phyloP scores from a whole-genome alignment of 1,284 basidiomycete genomes.

The Schizopora paradoxa region DNA sequence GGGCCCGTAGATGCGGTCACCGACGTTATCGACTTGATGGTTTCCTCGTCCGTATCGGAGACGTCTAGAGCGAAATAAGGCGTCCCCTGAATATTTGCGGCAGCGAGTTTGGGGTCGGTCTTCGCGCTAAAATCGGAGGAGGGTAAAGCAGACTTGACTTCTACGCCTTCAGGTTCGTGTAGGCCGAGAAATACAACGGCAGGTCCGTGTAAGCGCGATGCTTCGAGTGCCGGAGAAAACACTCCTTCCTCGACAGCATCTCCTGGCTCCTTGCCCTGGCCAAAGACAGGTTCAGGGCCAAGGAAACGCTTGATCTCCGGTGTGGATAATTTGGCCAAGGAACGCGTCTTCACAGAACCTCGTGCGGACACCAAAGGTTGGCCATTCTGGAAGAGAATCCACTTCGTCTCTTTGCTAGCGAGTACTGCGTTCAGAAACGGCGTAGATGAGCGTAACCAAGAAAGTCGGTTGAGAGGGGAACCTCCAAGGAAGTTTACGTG shows the following conservation, averaged over 20 bases:
- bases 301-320: constrained; percentile 44
- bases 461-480: constrained; percentile 80
- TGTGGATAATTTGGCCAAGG: constrained; percentile 51
- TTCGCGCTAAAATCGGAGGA: constrained; percentile 53
- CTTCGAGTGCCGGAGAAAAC: constrained; percentile 47
- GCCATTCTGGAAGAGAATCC: constrained; percentile 70
- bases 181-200: constrained; percentile 72
- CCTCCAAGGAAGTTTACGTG: constrained; percentile 66
- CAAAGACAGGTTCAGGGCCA: constrained; percentile 52
- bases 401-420: constrained; percentile 52
- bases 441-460: constrained; percentile 75
- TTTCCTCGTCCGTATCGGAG: constrained; percentile 41
- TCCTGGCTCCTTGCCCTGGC: constrained; percentile 55
- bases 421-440: constrained; percentile 68
- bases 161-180: constrained; percentile 51
- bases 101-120: constrained; percentile 33
- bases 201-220: constrained; percentile 55
- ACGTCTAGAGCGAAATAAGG: constrained; percentile 81
- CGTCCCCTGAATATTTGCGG: constrained; percentile 61
- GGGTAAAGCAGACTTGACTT: constrained; percentile 44
- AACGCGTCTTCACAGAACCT: constrained; percentile 28
- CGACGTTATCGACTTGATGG: constrained; percentile 39
- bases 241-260: constrained; percentile 35
- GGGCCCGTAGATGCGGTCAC: constrained; percentile 34
- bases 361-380: constrained; percentile 49